These are phyloP conservation scores for Tylopilus sp. DNA, from an alignment of 768 basidiomycete species.

Conservation along the genomic window DNA sequence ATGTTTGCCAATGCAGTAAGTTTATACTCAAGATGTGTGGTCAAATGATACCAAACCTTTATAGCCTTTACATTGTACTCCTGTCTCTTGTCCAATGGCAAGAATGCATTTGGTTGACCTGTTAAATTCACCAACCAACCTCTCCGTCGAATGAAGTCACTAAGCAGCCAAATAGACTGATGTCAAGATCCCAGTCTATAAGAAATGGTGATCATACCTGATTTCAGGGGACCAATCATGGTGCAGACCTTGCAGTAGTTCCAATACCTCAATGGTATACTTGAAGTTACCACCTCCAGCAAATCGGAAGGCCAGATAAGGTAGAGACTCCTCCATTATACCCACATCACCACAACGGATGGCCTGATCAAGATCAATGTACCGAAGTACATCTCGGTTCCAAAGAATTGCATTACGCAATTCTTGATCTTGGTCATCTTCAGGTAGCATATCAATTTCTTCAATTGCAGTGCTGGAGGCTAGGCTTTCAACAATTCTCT, in stretches of 20 bases:
- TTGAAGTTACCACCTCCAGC: not conserved
- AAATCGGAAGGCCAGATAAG: not conserved
- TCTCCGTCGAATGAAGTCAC: not conserved
- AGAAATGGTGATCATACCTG: too few relatives aligned
- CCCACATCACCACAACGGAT: not conserved
- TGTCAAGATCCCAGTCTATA: too few relatives aligned
- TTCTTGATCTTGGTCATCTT: not conserved
- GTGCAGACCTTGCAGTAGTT: not conserved
- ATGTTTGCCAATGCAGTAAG: too few relatives aligned
- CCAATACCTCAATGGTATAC: not conserved
- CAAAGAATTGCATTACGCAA: not conserved
- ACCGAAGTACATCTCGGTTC: not conserved
- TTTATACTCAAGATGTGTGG: too few relatives aligned
- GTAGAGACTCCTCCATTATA: not conserved
- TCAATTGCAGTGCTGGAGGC: not conserved
- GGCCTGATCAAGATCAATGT: not conserved
- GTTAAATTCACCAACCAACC: conserved; percentile 31
- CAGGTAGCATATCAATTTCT: not conserved
- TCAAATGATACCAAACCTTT: conserved; percentile 15
- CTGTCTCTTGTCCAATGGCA: conserved; percentile 32
- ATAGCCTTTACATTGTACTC: conserved; percentile 38
- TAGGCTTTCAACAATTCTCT: not conserved
- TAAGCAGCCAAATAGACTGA: not conserved
- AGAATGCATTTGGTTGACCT: conserved; percentile 19
- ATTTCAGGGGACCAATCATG: not conserved